Percentiles rank a stretch among this genome's conserved stretches.
Conservation (phyloP, 768 basidiomycete species). For the Mrakia frigida region DNA sequence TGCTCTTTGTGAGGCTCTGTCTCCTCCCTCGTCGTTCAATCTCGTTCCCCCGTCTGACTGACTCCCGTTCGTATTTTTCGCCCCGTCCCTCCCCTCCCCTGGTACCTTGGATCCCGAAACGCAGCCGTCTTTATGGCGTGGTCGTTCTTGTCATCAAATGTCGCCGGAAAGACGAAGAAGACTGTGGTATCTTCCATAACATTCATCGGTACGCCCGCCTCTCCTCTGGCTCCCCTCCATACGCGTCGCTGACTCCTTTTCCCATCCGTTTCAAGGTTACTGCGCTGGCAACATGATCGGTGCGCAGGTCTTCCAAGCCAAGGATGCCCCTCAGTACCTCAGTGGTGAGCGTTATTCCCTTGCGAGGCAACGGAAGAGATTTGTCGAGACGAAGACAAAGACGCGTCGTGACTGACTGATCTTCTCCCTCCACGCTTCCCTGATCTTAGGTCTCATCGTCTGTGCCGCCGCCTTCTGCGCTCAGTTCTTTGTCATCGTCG, state of each 20-base stretch:
- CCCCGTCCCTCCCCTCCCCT: no score
- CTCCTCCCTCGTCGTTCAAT: not conserved
- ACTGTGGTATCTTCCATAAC: slow-evolving; percentile 28
- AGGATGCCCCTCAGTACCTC: slow-evolving; percentile 14
- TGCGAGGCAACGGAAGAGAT: no score
- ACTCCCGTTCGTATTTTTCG: no score
- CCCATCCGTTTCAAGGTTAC: not conserved
- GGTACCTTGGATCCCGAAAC: no score
- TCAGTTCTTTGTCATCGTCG: not conserved
- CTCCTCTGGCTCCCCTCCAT: not conserved
- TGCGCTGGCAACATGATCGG: slow-evolving; percentile 25
- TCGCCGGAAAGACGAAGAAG: slow-evolving; percentile 38
- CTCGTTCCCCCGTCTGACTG: no score
- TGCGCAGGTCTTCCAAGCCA: slow-evolving; percentile 22
- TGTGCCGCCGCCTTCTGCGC: slow-evolving; percentile 8
- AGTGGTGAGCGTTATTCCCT: no score
- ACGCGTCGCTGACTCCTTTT: not conserved
- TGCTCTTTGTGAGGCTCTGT: not conserved
- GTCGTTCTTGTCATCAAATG: slow-evolving; percentile 36
- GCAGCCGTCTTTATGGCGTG: slow-evolving; percentile 34
- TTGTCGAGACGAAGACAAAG: no score
- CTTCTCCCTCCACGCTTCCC: no score
- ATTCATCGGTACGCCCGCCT: slow-evolving; percentile 19
- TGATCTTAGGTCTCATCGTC: not conserved
- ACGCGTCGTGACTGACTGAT: not conserved